Percentiles rank a stretch among this genome's conserved stretches.
These are phyloP conservation scores for Epichloe typhina DNA, from an alignment of 2,329 filamentous ascomycete genomes.

Conservation along the genomic window DNA sequence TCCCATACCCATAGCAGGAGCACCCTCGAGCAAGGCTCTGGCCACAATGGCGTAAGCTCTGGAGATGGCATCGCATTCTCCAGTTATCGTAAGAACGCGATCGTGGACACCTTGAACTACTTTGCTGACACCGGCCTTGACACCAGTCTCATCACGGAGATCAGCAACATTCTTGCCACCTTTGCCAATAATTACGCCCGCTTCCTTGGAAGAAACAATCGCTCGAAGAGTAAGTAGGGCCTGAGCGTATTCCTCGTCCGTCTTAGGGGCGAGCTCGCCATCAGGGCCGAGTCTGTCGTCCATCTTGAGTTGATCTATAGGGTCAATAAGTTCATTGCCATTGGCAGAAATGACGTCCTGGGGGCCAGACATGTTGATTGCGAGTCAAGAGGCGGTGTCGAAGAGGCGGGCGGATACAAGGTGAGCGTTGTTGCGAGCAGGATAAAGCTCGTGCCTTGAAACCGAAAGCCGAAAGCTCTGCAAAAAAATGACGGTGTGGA, in stretches of 20 bases:
- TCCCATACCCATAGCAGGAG: constrained; percentile 91
- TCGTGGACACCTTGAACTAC: constrained; percentile 96
- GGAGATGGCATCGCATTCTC: constrained; percentile 74
- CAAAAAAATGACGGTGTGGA: too few relatives aligned
- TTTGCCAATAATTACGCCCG: constrained; percentile 97
- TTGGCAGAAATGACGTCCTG: constrained; percentile 45
- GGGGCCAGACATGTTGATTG: constrained; percentile 41
- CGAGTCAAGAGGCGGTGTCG: background rate
- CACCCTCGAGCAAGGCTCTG: constrained; percentile 81
- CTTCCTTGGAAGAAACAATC: constrained; percentile 97
- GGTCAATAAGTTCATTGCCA: constrained; percentile 47
- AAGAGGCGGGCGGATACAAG: constrained; percentile 6
- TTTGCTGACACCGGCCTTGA: constrained; percentile 97
- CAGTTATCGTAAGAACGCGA: constrained; percentile 89
- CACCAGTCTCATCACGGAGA: constrained; percentile 90
- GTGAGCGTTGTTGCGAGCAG: background rate
- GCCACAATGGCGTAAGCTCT: constrained; percentile 91
- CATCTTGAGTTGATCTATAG: constrained; percentile 53
- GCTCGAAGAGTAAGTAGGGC: constrained; percentile 88
- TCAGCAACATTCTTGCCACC: constrained; percentile 97
- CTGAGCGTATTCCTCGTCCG: constrained; percentile 91
- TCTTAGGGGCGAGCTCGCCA: constrained; percentile 71
- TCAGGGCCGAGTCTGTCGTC: constrained; percentile 57
- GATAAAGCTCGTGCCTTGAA: background rate
- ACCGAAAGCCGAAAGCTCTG: background rate